phyloP scores from a whole-genome alignment of 768 basidiomycete species.

The Pisolithus microcarpus region DNA sequence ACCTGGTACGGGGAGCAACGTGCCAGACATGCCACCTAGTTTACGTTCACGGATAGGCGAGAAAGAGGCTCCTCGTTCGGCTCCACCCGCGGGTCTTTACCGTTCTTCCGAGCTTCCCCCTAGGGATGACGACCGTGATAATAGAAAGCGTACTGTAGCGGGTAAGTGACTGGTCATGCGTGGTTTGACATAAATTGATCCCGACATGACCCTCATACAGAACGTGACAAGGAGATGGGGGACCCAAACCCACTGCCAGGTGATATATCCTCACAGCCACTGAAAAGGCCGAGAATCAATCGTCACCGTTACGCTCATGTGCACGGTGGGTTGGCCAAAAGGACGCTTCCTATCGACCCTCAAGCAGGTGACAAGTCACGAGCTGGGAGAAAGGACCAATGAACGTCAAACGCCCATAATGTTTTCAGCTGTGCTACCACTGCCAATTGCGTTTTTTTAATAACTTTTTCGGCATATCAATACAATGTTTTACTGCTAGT shows the following conservation, averaged over 20 bases:
- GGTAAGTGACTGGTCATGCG: conserved; percentile 38
- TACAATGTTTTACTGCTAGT: conserved; percentile 9
- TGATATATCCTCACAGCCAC: conserved; percentile 36
- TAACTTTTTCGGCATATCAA: conserved; percentile 8
- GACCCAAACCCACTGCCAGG: conserved; percentile 30
- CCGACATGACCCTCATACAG: conserved; percentile 26
- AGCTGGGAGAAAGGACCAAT: conserved; percentile 47
- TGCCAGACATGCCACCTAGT: conserved; percentile 27
- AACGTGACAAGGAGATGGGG: conserved; percentile 55
- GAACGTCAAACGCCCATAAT: not conserved
- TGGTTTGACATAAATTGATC: conserved; percentile 2
- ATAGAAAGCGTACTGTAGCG: conserved; percentile 60
- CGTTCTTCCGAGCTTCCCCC: conserved; percentile 35
- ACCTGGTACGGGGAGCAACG: conserved; percentile 14
- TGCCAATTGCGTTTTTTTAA: conserved; percentile 4
- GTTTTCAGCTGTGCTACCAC: conserved; percentile 1
- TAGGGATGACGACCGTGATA: conserved; percentile 61
- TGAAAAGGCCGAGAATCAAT: conserved; percentile 56
- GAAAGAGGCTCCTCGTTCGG: conserved; percentile 40
- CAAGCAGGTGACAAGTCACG: conserved; percentile 51
- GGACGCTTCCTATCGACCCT: conserved; percentile 56
- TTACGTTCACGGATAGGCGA: conserved; percentile 57
- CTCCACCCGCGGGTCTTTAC: conserved; percentile 36
- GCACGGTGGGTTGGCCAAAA: conserved; percentile 45
- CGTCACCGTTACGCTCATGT: conserved; percentile 42